phyloP scores from a whole-genome alignment of 1,284 basidiomycete genomes.

The Pseudozyma tsukubaensis region DNA sequence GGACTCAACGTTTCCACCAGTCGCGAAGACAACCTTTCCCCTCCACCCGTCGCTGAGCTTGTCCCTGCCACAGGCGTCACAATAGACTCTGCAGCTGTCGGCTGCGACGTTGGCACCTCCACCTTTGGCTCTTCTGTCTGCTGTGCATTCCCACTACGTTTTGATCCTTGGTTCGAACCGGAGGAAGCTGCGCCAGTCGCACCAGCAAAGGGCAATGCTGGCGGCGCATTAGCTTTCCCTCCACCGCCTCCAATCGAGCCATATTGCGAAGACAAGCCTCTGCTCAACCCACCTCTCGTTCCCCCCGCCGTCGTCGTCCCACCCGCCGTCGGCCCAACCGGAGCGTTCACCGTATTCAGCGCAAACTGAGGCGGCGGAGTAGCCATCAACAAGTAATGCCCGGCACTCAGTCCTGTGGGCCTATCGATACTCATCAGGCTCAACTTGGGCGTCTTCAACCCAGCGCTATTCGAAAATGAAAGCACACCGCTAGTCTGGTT shows the following conservation, averaged over 20 bases:
- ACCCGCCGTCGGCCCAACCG: too few species aligned
- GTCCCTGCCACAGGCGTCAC: constrained; percentile 22
- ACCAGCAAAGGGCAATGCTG: constrained; percentile 23
- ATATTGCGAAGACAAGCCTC: constrained; percentile 10
- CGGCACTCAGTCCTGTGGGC: constrained; percentile 38
- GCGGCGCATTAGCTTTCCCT: neutral
- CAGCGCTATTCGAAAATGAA: constrained; percentile 9
- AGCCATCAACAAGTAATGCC: constrained; percentile 43
- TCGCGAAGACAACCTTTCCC: constrained; percentile 7
- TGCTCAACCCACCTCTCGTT: constrained; percentile 2
- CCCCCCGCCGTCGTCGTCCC: too few species aligned
- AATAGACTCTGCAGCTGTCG: constrained; percentile 34
- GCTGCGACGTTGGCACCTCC: constrained; percentile 2
- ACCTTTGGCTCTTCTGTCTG: neutral
- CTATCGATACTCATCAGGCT: constrained; percentile 41
- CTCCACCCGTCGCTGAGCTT: neutral
- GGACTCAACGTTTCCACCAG: constrained; percentile 14
- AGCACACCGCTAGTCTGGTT: constrained; percentile 14
- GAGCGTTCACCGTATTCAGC: constrained; percentile 10
- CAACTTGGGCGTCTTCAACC: constrained; percentile 31
- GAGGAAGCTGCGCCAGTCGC: constrained; percentile 11
- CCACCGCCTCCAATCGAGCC: constrained; percentile 11
- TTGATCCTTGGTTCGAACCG: neutral
- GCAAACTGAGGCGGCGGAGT: constrained; percentile 33
- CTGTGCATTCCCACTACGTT: neutral